A percentile compares a stretch with the other conserved stretches of the same genome.
Conservation (phyloP, 2,329 filamentous ascomycete species). For the Pseudogymnoascus sp. region DNA sequence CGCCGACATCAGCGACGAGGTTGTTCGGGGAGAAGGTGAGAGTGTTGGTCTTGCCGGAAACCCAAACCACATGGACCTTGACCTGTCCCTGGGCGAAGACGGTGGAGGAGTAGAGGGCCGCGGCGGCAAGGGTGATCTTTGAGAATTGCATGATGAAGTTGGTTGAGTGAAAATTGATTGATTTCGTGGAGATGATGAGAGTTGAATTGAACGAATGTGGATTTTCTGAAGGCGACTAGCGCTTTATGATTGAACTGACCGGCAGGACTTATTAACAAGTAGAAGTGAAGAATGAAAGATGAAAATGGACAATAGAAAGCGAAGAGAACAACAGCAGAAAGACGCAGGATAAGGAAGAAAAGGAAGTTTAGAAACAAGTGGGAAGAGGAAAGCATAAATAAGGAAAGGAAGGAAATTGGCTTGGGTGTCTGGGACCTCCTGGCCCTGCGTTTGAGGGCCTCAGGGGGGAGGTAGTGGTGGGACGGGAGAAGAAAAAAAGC, state of each 20-base stretch:
- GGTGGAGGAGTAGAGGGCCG: neutral
- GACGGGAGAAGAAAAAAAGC: neutral
- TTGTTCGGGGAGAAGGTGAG: slow-evolving; percentile 61
- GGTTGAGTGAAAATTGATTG: neutral
- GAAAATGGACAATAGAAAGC: slow-evolving; percentile 13
- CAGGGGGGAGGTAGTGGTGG: neutral
- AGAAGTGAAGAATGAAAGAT: slow-evolving; percentile 11
- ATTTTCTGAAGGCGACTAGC: slow-evolving; percentile 14
- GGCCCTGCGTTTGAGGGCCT: neutral
- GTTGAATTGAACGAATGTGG: neutral
- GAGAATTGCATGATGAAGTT: neutral
- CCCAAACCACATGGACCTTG: slow-evolving; percentile 58
- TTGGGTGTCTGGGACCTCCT: slow-evolving; percentile 1
- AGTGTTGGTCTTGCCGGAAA: slow-evolving; percentile 43
- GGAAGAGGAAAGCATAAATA: slow-evolving; percentile 15
- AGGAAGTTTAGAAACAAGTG: slow-evolving; percentile 8
- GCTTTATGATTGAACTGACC: slow-evolving; percentile 15
- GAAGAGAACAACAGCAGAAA: slow-evolving; percentile 11
- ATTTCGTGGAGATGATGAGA: neutral
- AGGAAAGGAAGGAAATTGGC: neutral
- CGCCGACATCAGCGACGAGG: slow-evolving; percentile 56
- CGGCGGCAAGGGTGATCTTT: neutral
- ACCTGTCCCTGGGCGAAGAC: slow-evolving; percentile 12
- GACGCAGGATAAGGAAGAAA: slow-evolving; percentile 11
- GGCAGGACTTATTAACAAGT: slow-evolving; percentile 14